These are phyloP conservation scores for Blepharisma stoltei DNA, from an alignment of 73 alveolate genomes.

Conservation along the genomic window DNA sequence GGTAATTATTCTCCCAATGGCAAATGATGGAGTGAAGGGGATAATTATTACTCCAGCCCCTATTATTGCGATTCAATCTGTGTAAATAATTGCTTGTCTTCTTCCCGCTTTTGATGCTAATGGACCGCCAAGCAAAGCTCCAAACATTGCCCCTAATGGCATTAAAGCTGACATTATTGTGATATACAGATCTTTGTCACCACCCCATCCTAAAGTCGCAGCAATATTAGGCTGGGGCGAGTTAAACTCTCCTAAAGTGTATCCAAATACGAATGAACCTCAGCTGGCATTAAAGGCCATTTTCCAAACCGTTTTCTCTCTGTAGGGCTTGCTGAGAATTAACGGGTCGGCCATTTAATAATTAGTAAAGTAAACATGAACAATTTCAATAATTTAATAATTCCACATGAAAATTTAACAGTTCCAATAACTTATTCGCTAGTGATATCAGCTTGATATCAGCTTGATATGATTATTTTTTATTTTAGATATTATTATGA, in stretches of 20 bases:
- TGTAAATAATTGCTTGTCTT: background rate
- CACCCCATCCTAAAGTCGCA: background rate
- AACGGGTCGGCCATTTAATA: too few species aligned
- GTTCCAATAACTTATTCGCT: too few species aligned
- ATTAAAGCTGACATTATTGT: background rate
- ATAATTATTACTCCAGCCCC: background rate
- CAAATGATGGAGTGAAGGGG: background rate
- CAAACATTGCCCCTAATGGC: constrained; percentile 15
- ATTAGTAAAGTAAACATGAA: too few species aligned
- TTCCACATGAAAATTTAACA: too few species aligned
- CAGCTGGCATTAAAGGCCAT: background rate
- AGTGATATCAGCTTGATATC: too few species aligned
- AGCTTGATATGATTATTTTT: too few species aligned
- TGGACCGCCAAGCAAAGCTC: background rate
- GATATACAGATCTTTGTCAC: constrained; percentile 7
- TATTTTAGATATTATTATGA: too few species aligned
- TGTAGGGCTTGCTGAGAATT: background rate
- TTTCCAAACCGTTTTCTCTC: background rate
- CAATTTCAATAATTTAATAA: too few species aligned
- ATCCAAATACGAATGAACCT: background rate
- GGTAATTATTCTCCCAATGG: background rate
- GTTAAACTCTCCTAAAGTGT: background rate
- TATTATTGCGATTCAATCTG: background rate
- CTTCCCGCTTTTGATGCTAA: background rate
- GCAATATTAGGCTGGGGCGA: background rate